phyloP scores from a whole-genome alignment of 768 basidiomycete genomes.

The Podaxis pistillaris region DNA sequence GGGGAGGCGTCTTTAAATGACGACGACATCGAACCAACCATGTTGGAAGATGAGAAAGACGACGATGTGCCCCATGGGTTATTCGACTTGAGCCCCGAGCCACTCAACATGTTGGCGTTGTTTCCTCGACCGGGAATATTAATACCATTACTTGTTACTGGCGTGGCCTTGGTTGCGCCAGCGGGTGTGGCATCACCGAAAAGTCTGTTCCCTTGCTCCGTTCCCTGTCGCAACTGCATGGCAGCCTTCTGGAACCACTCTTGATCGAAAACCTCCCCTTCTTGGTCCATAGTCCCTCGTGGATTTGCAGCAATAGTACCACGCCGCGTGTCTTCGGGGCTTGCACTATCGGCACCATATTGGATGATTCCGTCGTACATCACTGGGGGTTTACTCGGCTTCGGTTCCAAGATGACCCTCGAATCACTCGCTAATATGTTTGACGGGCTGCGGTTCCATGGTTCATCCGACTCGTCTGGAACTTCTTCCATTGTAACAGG shows the following conservation, averaged over 20 bases:
- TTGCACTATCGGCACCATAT: not conserved
- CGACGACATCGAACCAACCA: not conserved
- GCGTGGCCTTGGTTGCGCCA: not conserved
- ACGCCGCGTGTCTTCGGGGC: conserved; percentile 4
- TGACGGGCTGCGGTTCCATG: conserved; percentile 3
- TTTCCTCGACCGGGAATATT: conserved; percentile 1
- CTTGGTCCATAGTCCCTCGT: not conserved
- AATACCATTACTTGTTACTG: not conserved
- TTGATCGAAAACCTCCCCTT: not conserved
- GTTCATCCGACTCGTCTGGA: conserved; percentile 5
- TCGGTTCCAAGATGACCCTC: conserved; percentile 8
- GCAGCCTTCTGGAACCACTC: conserved; percentile 10
- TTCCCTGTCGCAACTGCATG: conserved; percentile 2
- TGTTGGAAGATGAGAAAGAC: not conserved
- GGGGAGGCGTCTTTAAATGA: conserved; percentile 5
- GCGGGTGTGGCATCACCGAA: not conserved
- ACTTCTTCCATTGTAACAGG: conserved; percentile 11
- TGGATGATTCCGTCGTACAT: conserved; percentile 6
- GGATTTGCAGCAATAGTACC: not conserved
- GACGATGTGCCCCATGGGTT: conserved; percentile 3
- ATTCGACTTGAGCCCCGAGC: not conserved
- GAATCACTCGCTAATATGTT: conserved; percentile 1
- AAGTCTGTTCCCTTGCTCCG: conserved; percentile 1
- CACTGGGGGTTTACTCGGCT: conserved; percentile 6
- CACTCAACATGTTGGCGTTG: not conserved